These are phyloP conservation scores for Choanephora cucurbitarum DNA, from an alignment of 371 early-diverging fungal species.

Conservation along the genomic window DNA sequence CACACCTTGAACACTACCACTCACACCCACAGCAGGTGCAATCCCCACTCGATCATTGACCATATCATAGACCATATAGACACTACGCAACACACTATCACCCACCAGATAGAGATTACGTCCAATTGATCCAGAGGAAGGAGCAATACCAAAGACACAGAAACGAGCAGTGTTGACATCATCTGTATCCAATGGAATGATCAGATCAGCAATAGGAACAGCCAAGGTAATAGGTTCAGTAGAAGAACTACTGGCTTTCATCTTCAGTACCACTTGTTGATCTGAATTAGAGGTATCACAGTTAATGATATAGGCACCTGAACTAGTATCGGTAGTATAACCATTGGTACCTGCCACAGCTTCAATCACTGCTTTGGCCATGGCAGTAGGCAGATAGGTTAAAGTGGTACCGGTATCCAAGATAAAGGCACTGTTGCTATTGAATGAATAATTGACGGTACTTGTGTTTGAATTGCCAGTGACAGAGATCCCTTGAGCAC, in stretches of 20 bases:
- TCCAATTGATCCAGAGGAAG: conserved; percentile 10
- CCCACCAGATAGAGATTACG: conserved; percentile 34
- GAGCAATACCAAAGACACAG: conserved; percentile 54
- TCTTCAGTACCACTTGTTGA: conserved; percentile 21
- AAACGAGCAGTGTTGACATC: conserved; percentile 14
- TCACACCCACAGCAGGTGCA: conserved; percentile 34
- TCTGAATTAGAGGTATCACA: conserved; percentile 23
- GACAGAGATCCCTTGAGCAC: conserved; percentile 38
- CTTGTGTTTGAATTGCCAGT: conserved; percentile 4
- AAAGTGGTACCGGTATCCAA: conserved; percentile 53
- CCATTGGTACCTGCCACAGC: conserved; percentile 23
- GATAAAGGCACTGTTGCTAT: conserved; percentile 29
- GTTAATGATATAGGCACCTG: conserved; percentile 25
- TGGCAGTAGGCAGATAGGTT: conserved; percentile 39
- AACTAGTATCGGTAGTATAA: conserved; percentile 20
- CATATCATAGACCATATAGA: conserved; percentile 49
- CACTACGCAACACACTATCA: conserved; percentile 39
- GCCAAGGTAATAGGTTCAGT: conserved; percentile 26
- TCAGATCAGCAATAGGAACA: conserved; percentile 36
- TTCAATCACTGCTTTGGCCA: conserved; percentile 26
- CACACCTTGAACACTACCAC: conserved; percentile 29
- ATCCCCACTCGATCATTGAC: conserved; percentile 39
- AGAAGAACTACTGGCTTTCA: conserved; percentile 12
- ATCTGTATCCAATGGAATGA: conserved; percentile 37
- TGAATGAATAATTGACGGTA: background rate